Conservation (phyloP, 805 yeast genomes). For the Torulaspora microellipsoides region DNA sequence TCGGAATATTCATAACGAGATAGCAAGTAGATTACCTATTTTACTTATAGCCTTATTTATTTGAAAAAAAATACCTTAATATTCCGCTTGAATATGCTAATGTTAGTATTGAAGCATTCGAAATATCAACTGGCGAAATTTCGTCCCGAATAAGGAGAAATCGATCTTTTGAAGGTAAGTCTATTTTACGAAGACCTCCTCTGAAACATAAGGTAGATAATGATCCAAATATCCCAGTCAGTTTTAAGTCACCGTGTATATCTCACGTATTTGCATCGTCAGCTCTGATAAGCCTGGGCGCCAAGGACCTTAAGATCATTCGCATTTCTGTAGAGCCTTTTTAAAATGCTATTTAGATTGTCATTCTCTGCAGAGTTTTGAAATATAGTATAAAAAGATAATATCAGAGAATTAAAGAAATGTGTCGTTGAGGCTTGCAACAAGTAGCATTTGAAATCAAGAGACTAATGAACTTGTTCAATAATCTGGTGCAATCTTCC, state of each 20-base stretch:
- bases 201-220: slow-evolving; percentile 44
- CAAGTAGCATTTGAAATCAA: slow-evolving; percentile 73
- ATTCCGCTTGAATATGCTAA: too few species aligned
- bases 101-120: too few species aligned
- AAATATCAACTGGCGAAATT: slow-evolving; percentile 16
- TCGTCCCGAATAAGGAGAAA: slow-evolving; percentile 51
- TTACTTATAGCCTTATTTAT: too few species aligned
- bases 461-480: slow-evolving; percentile 43
- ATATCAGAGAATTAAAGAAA: slow-evolving; percentile 70
- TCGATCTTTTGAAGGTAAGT: slow-evolving; percentile 24
- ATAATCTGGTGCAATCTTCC: slow-evolving; percentile 25
- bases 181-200: slow-evolving; percentile 37
- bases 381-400: slow-evolving; percentile 50
- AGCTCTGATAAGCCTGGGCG: too few species aligned
- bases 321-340: slow-evolving; percentile 36
- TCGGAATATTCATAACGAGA: background rate
- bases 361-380: slow-evolving; percentile 26
- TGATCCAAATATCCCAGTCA: slow-evolving; percentile 53
- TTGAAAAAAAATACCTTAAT: too few species aligned
- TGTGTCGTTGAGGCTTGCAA: slow-evolving; percentile 79
- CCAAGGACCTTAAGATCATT: slow-evolving; percentile 46
- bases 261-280: slow-evolving; percentile 84
- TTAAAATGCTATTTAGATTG: slow-evolving; percentile 25
- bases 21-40: too few species aligned
- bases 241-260: slow-evolving; percentile 51